Evolutionary conservation across 2,329 filamentous ascomycete species (phyloP).

Genomic region (Passalora sequoiae): DNA sequence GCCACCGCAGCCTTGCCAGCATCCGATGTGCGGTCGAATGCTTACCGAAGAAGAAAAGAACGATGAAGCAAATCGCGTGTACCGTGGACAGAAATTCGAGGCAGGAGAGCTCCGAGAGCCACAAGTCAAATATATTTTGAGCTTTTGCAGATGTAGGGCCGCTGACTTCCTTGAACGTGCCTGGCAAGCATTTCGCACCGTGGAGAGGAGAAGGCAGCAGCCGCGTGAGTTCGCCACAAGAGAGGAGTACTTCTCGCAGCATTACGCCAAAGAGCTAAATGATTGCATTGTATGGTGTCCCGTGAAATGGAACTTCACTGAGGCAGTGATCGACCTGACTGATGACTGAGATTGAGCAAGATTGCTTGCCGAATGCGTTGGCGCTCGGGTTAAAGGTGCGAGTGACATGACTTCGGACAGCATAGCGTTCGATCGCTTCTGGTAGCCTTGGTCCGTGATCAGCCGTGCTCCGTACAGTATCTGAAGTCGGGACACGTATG

Average conservation of each 20-base stretch:
- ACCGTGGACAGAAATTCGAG: not conserved
- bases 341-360: not conserved
- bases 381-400: too few species aligned
- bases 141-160: not conserved
- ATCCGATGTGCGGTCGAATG: not conserved
- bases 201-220: not conserved
- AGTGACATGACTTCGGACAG: too few species aligned
- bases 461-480: too few species aligned
- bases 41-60: not conserved
- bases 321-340: not conserved
- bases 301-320: not conserved
- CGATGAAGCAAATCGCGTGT: not conserved
- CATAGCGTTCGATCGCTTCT: too few species aligned
- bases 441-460: too few species aligned
- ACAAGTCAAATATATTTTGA: conserved; percentile 2
- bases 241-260: not conserved
- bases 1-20: not conserved
- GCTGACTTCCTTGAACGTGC: not conserved
- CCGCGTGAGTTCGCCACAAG: not conserved
- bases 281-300: not conserved
- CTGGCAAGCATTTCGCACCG: not conserved
- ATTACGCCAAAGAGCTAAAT: not conserved
- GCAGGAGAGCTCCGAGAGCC: not conserved
- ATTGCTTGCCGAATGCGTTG: too few species aligned
- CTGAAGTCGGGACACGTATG: too few species aligned